These are phyloP conservation scores for Calocybe cyanea DNA, from an alignment of 768 basidiomycete genomes.

Conservation along the genomic window DNA sequence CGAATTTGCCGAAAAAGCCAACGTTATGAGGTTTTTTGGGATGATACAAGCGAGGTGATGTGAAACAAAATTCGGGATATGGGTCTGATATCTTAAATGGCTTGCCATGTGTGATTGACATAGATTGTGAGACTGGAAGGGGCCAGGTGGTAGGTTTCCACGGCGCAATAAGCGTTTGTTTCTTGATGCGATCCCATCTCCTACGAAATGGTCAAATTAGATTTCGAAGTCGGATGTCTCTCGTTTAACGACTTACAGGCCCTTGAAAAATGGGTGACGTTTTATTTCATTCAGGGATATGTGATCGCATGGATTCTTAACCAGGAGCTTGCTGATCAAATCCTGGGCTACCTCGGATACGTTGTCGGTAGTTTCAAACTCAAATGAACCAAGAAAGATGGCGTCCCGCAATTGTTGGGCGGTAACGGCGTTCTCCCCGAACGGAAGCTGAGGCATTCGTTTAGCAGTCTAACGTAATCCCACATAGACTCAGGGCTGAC, in stretches of 20 bases:
- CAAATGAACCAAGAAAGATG: constrained; percentile 1
- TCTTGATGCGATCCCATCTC: background rate
- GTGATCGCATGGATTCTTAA: background rate
- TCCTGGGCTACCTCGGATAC: constrained; percentile 3
- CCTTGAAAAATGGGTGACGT: constrained; percentile 7
- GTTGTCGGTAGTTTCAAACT: constrained; percentile 1
- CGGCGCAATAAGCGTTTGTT: background rate
- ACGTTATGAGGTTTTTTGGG: background rate
- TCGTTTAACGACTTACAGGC: constrained; percentile 8
- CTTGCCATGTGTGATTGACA: background rate
- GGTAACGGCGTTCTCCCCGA: constrained; percentile 2
- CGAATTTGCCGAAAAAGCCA: background rate
- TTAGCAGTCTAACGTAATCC: background rate
- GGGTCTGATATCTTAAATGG: background rate
- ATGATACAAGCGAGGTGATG: background rate
- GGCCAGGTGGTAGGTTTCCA: constrained; percentile 6
- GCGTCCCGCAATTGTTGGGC: background rate
- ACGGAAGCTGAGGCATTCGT: constrained; percentile 7
- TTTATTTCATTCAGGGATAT: constrained; percentile 1
- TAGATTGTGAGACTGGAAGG: background rate
- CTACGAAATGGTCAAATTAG: background rate
- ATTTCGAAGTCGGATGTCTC: background rate
- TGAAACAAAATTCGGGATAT: constrained; percentile 1
- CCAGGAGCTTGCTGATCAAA: constrained; percentile 2
- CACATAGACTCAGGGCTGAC: background rate